Evolutionary conservation across 805 yeast species (phyloP), one percentile per base, ranked within the genome.

Genomic region (Yarrowia hollandica): DNA sequence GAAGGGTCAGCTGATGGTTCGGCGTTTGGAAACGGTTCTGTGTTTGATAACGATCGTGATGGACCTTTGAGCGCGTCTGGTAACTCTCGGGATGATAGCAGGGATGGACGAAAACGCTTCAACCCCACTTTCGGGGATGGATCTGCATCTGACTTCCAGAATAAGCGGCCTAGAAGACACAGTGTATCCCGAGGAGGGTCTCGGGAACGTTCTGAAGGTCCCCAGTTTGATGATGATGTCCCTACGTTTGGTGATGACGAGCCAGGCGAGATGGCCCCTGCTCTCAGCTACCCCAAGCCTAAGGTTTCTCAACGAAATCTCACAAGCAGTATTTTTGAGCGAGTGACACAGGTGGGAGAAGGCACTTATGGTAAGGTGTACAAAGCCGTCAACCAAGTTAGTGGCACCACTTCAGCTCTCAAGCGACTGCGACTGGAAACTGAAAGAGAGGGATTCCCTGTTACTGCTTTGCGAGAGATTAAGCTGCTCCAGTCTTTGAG

Each of bases 291-390:
- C 28, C 16, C 37, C 1, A 48, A 31, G 25, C 35, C 52, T 1
- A n/a, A 19, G 8, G 55, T 48, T 11, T 10, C 30, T 5, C 55
- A 48, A 16, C 28, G 30, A 3, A 33, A 16, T 14, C 42, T 52
- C 16, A 39, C 50, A 6, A 30, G 59, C 33, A 59, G 61, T n/a
- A 68, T 71, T n/a, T 90, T 86, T 70, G 85, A 85, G 63, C 76
- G 91, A 59, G 82, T 88, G 0, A 79, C 82, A 37, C 98, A 94
- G 69, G 98, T 94, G 5, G 99, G 99, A n/a, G 98, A 94, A 72
- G 99, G 99, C 9, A 94, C 98, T 0, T 94, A 94, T 71, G 99
- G 99, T 16, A 90, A 89, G 69, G 99, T 94, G 18, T 90, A 87
- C 74, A 90, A 90, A 68, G 96, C 97, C 0, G 77, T 76, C 50